Evolutionary conservation across 202 grass and related monocot genomes (phyloP), one percentile per base, ranked within the genome.

Genomic region (Elaeis oleifera): DNA sequence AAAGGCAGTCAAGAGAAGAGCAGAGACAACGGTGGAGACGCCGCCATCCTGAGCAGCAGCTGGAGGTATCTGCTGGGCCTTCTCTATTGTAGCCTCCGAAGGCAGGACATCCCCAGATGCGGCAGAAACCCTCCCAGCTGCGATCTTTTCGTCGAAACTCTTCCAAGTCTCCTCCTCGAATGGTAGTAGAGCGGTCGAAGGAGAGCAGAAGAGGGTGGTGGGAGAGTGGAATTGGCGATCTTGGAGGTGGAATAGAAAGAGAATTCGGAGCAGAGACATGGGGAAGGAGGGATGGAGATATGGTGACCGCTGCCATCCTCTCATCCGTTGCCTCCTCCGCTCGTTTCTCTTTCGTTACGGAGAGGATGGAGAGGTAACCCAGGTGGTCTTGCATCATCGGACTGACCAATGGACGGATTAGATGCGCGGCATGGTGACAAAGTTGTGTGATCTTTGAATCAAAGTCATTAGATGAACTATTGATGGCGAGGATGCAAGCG

Each of bases 1-100:
- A 66, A 91, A 97, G 49, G 88, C 88, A 26, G 78, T 0, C 3
- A 76, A 56, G 54, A 97, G 87, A 4, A 91, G 82, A 58, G 24
- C 55, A 6, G 84, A 78, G 6, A 97, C 74, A 20, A 91, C 55
- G 5, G 78, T 78, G 53, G 80, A 78, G 56, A 81, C 69, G 60
- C 69, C 1, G 75, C 72, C 80, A 19, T 83, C 86, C 19, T 84
- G 75, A 1, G 83, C 64, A 4, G 86, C 75, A 17, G 88, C 65
- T 18, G 83, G 83, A 85, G 81, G 71, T 26, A 69, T 18, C n/a
- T 72, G 60, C 74, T 79, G 71, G 50, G 71, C 73, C 56, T 79
- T 81, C 53, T 84, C 83, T 52, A 83, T 8, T 5, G 74, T 6
- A 36, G 69, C 74, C 57, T 71, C 57, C n/a, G 53, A 52, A n/a